Base-by-base conservation (phyloP, 495 filamentous ascomycete species). In the Penicillium mononematosum region DNA sequence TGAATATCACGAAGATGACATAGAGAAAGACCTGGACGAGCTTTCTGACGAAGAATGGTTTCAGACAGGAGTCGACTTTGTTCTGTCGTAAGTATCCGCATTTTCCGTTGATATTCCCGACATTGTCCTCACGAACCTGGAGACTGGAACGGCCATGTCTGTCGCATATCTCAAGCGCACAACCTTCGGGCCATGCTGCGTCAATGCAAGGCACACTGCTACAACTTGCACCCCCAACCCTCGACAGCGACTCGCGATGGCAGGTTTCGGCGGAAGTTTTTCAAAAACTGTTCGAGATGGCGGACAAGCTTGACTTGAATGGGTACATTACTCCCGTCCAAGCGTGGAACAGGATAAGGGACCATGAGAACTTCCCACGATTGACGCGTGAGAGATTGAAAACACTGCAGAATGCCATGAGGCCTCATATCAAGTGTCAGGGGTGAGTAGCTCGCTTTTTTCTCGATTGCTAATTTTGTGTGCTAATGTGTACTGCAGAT, bases 141-240 rank as follows among this genome's bases (percentile, higher is more conserved):
- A 62, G 62, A 3, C 27, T 65, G n/a, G 59, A 65, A 56, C 59
- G 56, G 19, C 56, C 59, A n/a, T 62, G 59, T 44, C 52, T 65
- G 12, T 53, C 32, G 19, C 62, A 59, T 52, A 59, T 51, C 11
- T 51, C 45, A 12, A 16, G 29, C 5, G 29, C 52, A 0, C 51
- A 49, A 1, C 59, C 59, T 19, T 56, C 46, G 10, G 52, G 62
- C 7, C 56, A 65, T 22, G 55, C 55, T 1, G 27, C 59, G 22
- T 59, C 59, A 5, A 53, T 59, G 44, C 59, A 65, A 41, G 59
- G 55, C 10, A 54, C 55, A 1, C 24, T 62, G 17, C 48, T 62
- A 0, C 31, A 52, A 6, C 38, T 45, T 6, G 62, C 52, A 3
- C 59, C 62, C 5, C 25, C 42, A 0, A 41, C 51, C n/a, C 51